Base-by-base conservation (phyloP, 495 filamentous ascomycete genomes). In the Neurospora sp. region DNA sequence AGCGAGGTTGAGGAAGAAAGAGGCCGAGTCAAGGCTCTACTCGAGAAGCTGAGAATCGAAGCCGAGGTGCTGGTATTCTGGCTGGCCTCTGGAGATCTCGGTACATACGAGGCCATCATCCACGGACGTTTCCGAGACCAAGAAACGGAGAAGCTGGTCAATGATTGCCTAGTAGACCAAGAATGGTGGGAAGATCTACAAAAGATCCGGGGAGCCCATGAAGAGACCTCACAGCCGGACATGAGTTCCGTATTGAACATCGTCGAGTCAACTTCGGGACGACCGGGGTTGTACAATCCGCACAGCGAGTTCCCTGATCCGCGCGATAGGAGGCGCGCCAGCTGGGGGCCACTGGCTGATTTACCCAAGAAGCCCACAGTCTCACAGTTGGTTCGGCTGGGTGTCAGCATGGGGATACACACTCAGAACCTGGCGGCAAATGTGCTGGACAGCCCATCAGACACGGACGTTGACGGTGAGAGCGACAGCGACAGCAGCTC, bases 121-220 rank as follows among this genome's bases (percentile, higher is more conserved):
- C 93, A 95, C 76, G 93, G 91, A 0, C 79, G 78, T 9, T 81
- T 80, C 20, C 77, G 78, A 20, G 78, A 82, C 35, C 79, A 81
- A 9, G 87, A 89, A 49, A 83, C 85, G 2, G 83, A 85, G 23
- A 79, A 81, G 16, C 78, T 85, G 18, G 89, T 94, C 31, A 84
- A 91, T 46, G 83, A 86, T 12, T 84, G 87, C 54, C 79, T 96
- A 60, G 86, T 87, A 72, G 86, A 90, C 18, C 90, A 96, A 76
- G 90, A 90, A 44, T 96, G 93, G 93, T 96, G 93, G 93, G 87
- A 91, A 73, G 91, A 93, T 46, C 82, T 95, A n/a, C 86, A 89
- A 74, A 85, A 80, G 73, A 82, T 89, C 42, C 86, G 92, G 69
- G 86, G 85, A 20, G 71, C 91, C 83, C 76, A 86, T 86, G 72